Evolutionary conservation across 1,284 basidiomycete species (phyloP).

Genomic region (Agroathelia rolfsii): DNA sequence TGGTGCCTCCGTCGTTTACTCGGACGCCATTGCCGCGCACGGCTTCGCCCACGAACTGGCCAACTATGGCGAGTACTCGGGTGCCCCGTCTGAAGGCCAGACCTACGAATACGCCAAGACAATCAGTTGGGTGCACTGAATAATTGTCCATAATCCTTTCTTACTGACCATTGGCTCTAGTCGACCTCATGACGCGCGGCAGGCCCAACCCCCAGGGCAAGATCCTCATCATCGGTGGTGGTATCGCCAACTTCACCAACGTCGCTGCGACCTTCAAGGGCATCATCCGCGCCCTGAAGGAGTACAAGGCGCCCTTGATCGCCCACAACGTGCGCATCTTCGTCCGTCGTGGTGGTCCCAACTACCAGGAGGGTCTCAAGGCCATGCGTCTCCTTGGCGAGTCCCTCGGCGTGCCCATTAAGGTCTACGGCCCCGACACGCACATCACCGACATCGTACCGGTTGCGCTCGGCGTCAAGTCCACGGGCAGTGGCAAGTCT

Average conservation of each 20-base stretch:
- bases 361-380: slow-evolving; percentile 99
- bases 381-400: slow-evolving; percentile 98
- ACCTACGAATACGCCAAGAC: slow-evolving; percentile 99
- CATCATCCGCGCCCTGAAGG: slow-evolving; percentile 95
- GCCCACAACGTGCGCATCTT: slow-evolving; percentile 87
- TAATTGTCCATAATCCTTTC: slow-evolving; percentile 1
- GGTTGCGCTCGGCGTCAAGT: slow-evolving; percentile 84
- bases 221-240: slow-evolving; percentile 98
- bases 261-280: slow-evolving; percentile 99
- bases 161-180: slow-evolving; percentile 19
- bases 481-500: slow-evolving; percentile 29
- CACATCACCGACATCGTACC: slow-evolving; percentile 99
- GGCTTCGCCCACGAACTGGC: slow-evolving; percentile 96
- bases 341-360: slow-evolving; percentile 96
- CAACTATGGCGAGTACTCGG: slow-evolving; percentile 99
- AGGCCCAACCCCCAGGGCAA: slow-evolving; percentile 81
- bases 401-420: slow-evolving; percentile 94
- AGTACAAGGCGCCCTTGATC: slow-evolving; percentile 82
- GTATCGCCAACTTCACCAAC: slow-evolving; percentile 99
- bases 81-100: slow-evolving; percentile 96
- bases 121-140: slow-evolving; percentile 50
- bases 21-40: slow-evolving; percentile 87
- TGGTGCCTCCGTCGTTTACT: slow-evolving; percentile 61
- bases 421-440: slow-evolving; percentile 95
- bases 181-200: slow-evolving; percentile 94